phyloP scores from a whole-genome alignment of 495 filamentous ascomycete species.

The Penicillium crystallinum region DNA sequence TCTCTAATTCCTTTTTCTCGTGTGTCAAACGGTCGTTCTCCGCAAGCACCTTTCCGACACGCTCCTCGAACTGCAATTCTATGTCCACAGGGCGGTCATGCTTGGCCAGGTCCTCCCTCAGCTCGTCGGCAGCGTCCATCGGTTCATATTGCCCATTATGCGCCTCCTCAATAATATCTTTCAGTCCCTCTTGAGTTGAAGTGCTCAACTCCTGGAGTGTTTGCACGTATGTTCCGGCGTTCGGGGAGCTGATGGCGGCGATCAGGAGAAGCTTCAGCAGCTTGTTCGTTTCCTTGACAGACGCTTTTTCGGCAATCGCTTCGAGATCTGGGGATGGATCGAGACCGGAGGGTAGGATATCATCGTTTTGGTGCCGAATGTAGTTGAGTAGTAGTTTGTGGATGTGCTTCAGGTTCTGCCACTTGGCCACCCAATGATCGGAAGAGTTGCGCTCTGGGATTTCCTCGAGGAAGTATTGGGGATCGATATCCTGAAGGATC shows the following conservation, averaged over 20 bases:
- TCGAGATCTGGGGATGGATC: constrained; percentile 53
- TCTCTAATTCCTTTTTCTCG: constrained; percentile 49
- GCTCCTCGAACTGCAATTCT: constrained; percentile 51
- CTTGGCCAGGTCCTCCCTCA: constrained; percentile 30
- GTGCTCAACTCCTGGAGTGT: constrained; percentile 45
- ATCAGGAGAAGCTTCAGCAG: constrained; percentile 60
- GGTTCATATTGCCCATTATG: constrained; percentile 38
- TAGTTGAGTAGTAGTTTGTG: constrained; percentile 62
- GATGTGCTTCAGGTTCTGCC: constrained; percentile 62
- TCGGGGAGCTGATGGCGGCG: constrained; percentile 55
- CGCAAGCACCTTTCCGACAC: constrained; percentile 47
- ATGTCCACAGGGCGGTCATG: constrained; percentile 39
- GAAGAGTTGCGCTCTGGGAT: constrained; percentile 52
- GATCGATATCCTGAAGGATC: constrained; percentile 62
- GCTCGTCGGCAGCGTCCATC: constrained; percentile 31
- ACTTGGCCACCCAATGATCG: constrained; percentile 47
- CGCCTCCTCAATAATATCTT: constrained; percentile 47
- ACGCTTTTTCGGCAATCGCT: constrained; percentile 48
- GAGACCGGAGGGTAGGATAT: constrained; percentile 43
- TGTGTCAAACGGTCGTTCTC: constrained; percentile 46
- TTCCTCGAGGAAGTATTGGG: constrained; percentile 60
- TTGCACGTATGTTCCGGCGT: constrained; percentile 50
- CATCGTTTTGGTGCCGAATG: constrained; percentile 53
- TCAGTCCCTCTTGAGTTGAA: constrained; percentile 42
- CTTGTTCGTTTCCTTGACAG: constrained; percentile 44